Conservation (phyloP, 345 rosid genomes). For the Durio zibethinus region DNA sequence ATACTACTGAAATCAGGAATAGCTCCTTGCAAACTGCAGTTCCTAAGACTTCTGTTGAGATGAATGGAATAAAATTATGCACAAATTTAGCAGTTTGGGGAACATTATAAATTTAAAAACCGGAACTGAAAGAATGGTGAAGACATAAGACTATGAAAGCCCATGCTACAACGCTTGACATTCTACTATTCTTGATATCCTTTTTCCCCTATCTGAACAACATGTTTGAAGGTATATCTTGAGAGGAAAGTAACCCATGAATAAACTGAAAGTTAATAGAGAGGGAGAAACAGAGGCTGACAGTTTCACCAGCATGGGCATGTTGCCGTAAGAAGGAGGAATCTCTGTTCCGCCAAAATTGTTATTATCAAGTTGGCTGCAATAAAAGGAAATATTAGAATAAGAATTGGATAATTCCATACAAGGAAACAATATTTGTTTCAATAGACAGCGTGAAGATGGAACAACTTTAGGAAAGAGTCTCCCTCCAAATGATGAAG, state of each 20-base stretch:
- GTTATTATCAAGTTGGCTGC: constrained; percentile 46
- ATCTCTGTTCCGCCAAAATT: constrained; percentile 38
- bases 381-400: constrained; percentile 3
- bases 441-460: background rate
- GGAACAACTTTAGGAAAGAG: background rate
- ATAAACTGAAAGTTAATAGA: background rate
- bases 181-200: background rate
- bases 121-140: background rate
- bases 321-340: constrained; percentile 36
- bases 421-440: background rate
- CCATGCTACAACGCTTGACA: background rate
- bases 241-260: background rate
- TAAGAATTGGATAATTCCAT: background rate
- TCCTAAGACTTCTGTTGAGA: constrained; percentile 45
- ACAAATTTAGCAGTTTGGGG: background rate
- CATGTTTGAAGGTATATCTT: background rate
- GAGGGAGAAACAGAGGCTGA: constrained; percentile 22
- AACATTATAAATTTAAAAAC: background rate
- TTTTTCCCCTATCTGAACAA: background rate
- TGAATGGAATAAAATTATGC: background rate
- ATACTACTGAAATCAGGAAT: constrained; percentile 49
- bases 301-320: constrained; percentile 41
- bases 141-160: background rate
- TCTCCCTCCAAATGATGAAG: background rate
- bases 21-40: constrained; percentile 47